These are phyloP conservation scores for Umbelopsis sp. DNA, from an alignment of 371 early-diverging fungal species.

Conservation along the genomic window DNA sequence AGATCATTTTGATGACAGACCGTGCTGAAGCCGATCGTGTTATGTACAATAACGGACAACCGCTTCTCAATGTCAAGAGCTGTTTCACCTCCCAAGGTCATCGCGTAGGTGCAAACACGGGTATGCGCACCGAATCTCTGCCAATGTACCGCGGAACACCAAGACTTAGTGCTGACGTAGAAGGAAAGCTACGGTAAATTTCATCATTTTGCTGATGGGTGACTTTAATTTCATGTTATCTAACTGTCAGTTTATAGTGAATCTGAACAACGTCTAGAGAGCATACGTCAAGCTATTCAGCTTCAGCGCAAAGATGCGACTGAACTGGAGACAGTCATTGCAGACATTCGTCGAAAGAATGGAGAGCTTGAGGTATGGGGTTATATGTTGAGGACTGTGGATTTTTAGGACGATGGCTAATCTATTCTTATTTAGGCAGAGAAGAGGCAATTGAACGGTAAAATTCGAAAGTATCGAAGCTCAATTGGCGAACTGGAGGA, in stretches of 20 bases:
- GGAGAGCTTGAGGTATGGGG: not conserved
- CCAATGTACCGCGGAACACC: conserved; percentile 40
- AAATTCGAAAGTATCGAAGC: conserved; percentile 10
- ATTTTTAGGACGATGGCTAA: not conserved
- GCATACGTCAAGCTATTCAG: not conserved
- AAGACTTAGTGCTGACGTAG: conserved; percentile 50
- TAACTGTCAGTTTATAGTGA: not conserved
- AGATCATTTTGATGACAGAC: conserved; percentile 72
- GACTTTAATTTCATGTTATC: not conserved
- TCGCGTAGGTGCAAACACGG: conserved; percentile 63
- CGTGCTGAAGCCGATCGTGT: conserved; percentile 76
- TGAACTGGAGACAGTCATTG: not conserved
- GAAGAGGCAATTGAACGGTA: not conserved
- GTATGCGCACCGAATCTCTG: conserved; percentile 49
- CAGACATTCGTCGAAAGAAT: not conserved
- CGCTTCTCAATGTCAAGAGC: conserved; percentile 67
- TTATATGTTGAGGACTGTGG: too few relatives aligned
- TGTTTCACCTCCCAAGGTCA: conserved; percentile 72
- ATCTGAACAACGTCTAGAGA: not conserved
- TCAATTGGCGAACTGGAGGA: conserved; percentile 36
- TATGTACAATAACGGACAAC: conserved; percentile 54
- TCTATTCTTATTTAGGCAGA: not conserved
- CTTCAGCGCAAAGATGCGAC: not conserved
- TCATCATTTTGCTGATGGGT: not conserved
- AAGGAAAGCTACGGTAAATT: conserved; percentile 42